Base-by-base conservation (phyloP, 176 grass and related monocot genomes). In the Oryza glaberrima region DNA sequence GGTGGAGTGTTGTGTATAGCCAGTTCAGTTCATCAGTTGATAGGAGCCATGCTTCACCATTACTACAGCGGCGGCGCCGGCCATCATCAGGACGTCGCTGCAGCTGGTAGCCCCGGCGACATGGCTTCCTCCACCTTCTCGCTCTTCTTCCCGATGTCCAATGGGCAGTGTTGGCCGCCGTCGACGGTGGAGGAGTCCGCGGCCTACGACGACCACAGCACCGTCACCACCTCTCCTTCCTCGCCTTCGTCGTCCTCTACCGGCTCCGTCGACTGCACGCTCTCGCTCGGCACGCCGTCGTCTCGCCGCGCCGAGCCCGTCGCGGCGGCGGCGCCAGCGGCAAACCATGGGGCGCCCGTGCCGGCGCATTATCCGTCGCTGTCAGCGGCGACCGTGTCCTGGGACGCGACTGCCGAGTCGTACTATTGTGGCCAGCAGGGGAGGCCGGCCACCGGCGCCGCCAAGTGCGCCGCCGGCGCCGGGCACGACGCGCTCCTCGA, bases 211-310 rank as follows among this genome's bases (percentile, higher is more conserved):
- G 85, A 80, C n/a, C 81, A 67, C 76, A 91, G 84, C 81, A 66
- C 84, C 81, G 14, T 84, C 76, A 83, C 69, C 69, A 87, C 81
- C 30, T 65, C 76, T 0, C 64, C 84, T 2, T 83, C 84, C 30
- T 80, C 89, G 11, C 80, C 89, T 1, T 87, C 89, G 1, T 84
- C 84, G 2, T 77, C 88, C 0, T 83, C 84, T 48, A 13, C 75
- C 4, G 80, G 76, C 13, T 90, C 81, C 2, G 93, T 99, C 1
- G 96, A 99, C 87, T 99, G 96, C 85, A 96, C 96, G 34, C 88
- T 99, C 40, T 99, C 96, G 15, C 91, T 99, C 40, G 91, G 96
- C 32, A 99, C 86, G 19, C 91, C 93, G 3, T 96, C 93, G 0
- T 89, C 93, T 4, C 90, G 93, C 45, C 77, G 60, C 23, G 73